phyloP scores from a whole-genome alignment of 148 eudicot species.

The Chenopodium suecicum region DNA sequence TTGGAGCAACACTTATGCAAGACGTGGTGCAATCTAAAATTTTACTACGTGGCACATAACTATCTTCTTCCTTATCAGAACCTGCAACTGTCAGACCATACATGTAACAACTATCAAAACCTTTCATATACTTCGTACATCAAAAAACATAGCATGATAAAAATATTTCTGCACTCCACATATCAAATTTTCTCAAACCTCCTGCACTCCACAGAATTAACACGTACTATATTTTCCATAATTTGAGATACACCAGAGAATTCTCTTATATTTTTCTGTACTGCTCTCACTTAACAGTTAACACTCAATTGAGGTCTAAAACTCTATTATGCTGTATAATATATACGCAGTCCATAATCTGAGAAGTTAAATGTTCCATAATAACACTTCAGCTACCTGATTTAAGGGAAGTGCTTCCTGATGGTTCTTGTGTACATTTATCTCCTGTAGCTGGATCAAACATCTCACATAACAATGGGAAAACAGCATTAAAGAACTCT shows the following conservation, averaged over 20 bases:
- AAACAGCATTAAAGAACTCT: constrained; percentile 57
- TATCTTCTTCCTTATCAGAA: constrained; percentile 51
- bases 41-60: constrained; percentile 55
- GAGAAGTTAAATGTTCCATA: neutral
- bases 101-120: constrained; percentile 4
- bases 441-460: constrained; percentile 37
- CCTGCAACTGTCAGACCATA: constrained; percentile 36
- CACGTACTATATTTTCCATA: neutral
- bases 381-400: constrained; percentile 41
- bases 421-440: constrained; percentile 36
- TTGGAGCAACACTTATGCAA: constrained; percentile 53
- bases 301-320: neutral
- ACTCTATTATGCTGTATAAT: neutral
- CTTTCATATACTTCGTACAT: neutral
- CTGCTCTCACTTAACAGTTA: neutral
- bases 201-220: neutral
- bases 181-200: neutral
- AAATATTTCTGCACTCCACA: neutral
- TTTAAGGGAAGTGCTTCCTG: constrained; percentile 47
- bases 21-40: constrained; percentile 68
- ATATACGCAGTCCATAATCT: neutral
- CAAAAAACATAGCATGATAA: neutral
- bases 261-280: neutral
- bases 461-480: constrained; percentile 69
- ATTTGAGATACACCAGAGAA: neutral